Evolutionary conservation across 306 rosid species (phyloP), one percentile per base, ranked within the genome.

Genomic region (Acacia crassicarpa): DNA sequence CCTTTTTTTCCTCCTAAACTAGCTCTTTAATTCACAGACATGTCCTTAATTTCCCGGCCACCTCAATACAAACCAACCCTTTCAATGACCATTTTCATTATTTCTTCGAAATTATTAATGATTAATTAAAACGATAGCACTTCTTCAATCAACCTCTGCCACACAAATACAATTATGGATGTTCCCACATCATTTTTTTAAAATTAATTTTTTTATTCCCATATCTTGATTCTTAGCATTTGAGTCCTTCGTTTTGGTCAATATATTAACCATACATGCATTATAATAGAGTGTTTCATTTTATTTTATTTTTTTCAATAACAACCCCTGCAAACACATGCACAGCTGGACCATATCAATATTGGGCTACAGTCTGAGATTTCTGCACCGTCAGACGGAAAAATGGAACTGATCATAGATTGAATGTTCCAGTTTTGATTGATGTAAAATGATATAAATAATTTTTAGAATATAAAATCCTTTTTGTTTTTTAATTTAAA

Each of bases 1-100:
- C 65, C 32, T 1, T 22, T 22, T 2, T 9, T 6, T 1, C 8
- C 40, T n/a, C 63, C 27, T 15, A 58, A n/a, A 56, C 53, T 48
- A 48, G 53, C 63, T 56, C 30, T 58, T 8, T 22, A 56, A 56
- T 56, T 20, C 13, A 8, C 12, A 56, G 9, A 56, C 15, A 22
- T 23, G 16, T 45, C 25, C 43, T 44, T 16, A 61, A 45, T 80
- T 80, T 62, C 83, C 65, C n/a, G n/a, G n/a, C n/a, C 25, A 45
- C 78, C 66, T 72, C 83, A 59, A 72, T 10, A 17, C 41, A 43
- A 45, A 69, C 77, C 82, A 56, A 78, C 76, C 76, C 9, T 67
- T 49, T 12, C 56, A 33, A 6, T 23, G 8, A 4, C 16, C 8
- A 10, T 65, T 32, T 30, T 2, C 8, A 4, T 14, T 20, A 8